Base-by-base conservation (phyloP, 805 yeast genomes). In the Hanseniaspora thailandica region DNA sequence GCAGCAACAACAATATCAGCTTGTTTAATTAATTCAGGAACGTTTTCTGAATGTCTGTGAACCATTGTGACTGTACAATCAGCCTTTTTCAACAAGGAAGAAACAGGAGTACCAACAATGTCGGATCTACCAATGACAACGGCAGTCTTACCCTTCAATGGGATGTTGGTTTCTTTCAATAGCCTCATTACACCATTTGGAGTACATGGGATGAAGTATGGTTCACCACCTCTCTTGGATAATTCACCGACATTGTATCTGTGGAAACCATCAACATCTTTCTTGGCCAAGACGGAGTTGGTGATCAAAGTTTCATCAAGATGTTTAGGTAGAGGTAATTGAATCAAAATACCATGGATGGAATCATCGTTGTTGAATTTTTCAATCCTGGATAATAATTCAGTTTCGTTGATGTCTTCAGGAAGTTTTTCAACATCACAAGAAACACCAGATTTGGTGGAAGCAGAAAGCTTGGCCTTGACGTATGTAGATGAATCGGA, bases 1-100 rank as follows among this genome's bases (percentile, higher is more conserved):
- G 97, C 97, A 46, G 95, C 87, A 45, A 90, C 75, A 17, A 85
- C 86, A 60, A 85, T 77, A 65, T 85, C 94, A 31, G 90, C 93
- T 54, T 71, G 68, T 26, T 72, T 68, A 50, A 84, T 69, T 55
- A 75, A 70, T 47, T 77, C 67, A 43, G 76, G 75, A 25, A 76
- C 67, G 59, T 77, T 71, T 41, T 72, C 66, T 25, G 93, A 78
- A 62, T 73, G 73, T 45, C 87, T 80, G 67, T 85, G 94, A 63
- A 86, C 78, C 46, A 76, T 71, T 13, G 93, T 82, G 43, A 85
- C 93, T 19, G 86, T 83, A 50, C 90, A 87, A 63, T 85, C 76
- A 58, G 77, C 77, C 64, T 80, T 78, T 61, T 78, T 81, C 62
- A 85, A 71, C 65, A 85, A 70, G 34, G 81, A 76, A 41, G 90